Evolutionary conservation across 495 filamentous ascomycete species (phyloP).

Genomic region (Podospora pseudocomata): DNA sequence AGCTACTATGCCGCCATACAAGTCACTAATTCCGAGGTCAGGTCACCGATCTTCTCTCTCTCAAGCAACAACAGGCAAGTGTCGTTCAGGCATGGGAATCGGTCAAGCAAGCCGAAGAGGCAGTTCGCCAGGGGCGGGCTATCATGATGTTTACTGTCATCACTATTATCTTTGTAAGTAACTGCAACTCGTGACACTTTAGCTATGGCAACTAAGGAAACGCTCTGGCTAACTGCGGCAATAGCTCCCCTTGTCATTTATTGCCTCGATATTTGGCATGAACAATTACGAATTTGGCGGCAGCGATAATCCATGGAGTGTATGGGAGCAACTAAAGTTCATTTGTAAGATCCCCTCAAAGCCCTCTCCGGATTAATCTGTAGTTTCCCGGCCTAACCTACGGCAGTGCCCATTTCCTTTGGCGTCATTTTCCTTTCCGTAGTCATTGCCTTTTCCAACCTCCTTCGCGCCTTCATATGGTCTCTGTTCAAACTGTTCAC

Average conservation of each 20-base stretch:
- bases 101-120: constrained; percentile 54
- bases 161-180: constrained; percentile 3
- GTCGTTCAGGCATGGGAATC: constrained; percentile 57
- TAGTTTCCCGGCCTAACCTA: neutral
- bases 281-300: constrained; percentile 30
- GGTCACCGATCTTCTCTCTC: constrained; percentile 48
- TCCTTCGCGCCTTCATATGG: constrained; percentile 8
- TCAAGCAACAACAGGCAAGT: constrained; percentile 64
- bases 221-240: constrained; percentile 3
- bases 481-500: constrained; percentile 15
- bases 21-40: constrained; percentile 10
- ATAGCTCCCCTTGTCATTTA: constrained; percentile 31
- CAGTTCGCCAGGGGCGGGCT: constrained; percentile 45
- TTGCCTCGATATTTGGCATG: constrained; percentile 39
- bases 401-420: constrained; percentile 29
- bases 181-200: neutral
- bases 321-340: neutral
- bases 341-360: neutral
- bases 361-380: neutral
- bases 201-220: no score
- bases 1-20: neutral
- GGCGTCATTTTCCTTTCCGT: constrained; percentile 24
- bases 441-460: neutral
- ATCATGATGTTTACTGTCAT: constrained; percentile 5
- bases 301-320: neutral